A percentile compares a stretch with the other conserved stretches of the same genome.
These are phyloP conservation scores for Pythium brachiatum DNA, from an alignment of 352 stramenopile species.

Conservation along the genomic window DNA sequence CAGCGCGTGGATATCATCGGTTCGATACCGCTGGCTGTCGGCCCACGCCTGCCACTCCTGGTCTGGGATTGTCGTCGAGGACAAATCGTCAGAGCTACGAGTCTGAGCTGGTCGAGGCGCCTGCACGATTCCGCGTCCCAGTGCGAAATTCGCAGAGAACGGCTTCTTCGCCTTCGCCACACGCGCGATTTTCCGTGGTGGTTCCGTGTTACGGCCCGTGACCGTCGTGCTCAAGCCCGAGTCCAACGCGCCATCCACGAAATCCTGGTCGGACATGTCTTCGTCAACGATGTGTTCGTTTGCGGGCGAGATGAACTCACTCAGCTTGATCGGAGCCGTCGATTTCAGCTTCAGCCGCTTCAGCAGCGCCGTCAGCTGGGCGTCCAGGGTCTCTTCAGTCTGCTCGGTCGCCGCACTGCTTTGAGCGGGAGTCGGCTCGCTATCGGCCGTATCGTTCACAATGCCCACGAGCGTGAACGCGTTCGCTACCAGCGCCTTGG, in stretches of 20 bases:
- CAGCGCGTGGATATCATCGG: slow-evolving; percentile 52
- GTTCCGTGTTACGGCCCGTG: slow-evolving; percentile 30
- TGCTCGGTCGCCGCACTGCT: slow-evolving; percentile 5
- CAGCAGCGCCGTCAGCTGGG: slow-evolving; percentile 48
- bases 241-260: slow-evolving; percentile 59
- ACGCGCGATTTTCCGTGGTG: slow-evolving; percentile 23
- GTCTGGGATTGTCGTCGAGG: slow-evolving; percentile 29
- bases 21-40: slow-evolving; percentile 35
- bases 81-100: slow-evolving; percentile 10
- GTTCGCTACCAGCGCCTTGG: slow-evolving; percentile 44
- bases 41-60: slow-evolving; percentile 53
- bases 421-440: slow-evolving; percentile 1
- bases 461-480: slow-evolving; percentile 46
- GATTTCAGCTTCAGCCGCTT: slow-evolving; percentile 49
- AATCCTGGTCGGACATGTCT: slow-evolving; percentile 60
- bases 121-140: not conserved
- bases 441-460: slow-evolving; percentile 12
- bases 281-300: slow-evolving; percentile 52
- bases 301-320: slow-evolving; percentile 47
- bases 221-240: slow-evolving; percentile 39
- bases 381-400: slow-evolving; percentile 47
- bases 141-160: slow-evolving; percentile 25
- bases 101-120: not conserved
- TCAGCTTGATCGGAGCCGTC: slow-evolving; percentile 28
- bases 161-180: slow-evolving; percentile 17